Base-by-base conservation (phyloP, 2,329 filamentous ascomycete genomes). In the Cercospora janseana region DNA sequence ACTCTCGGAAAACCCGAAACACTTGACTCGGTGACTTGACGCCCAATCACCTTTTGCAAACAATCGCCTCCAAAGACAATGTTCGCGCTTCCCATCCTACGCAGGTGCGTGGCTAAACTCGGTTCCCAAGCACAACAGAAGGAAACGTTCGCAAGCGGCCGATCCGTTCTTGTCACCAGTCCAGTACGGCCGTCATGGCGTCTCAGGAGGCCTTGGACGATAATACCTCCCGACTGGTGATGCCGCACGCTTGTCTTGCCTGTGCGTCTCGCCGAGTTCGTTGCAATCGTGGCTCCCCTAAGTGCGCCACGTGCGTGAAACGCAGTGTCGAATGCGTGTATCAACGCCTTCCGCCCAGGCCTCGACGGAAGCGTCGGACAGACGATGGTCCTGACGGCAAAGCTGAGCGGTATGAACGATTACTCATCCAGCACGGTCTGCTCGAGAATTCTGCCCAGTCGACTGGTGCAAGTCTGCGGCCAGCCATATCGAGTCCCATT, bases 371-470 rank as follows among this genome's bases (percentile, higher is more conserved):
- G 55, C 58, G 64, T 37, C 65, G 64, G 15, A 16, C 31, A 16
- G 41, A 51, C 40, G 50, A n/a, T n/a, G n/a, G 54, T 10, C 18
- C 61, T 12, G 32, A 57, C n/a, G 65, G 70, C 40, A 60, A 57
- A 23, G 58, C 71, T 2, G 65, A 62, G 4, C 61, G 58, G 7
- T 72, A 73, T 42, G 70, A 74, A 52, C 52, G 57, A 13, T 65
- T 71, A 6, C 55, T 72, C n/a, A 49, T 52, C 1, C 45, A 67
- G n/a, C 56, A 72, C 41, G 63, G 62, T 3, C 48, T 70, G 13
- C 56, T 69, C 7, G 46, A 45, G 28, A 16, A 18, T 32, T 21
- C 10, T 21, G 29, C 32, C 13, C 21, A 23, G 9, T 18, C 16
- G 12, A 21, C 13, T 7, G 35, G 9, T 13, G 27, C 34, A 16